Evolutionary conservation across 768 basidiomycete genomes (phyloP).

Genomic region (Steccherinum ochraceum): DNA sequence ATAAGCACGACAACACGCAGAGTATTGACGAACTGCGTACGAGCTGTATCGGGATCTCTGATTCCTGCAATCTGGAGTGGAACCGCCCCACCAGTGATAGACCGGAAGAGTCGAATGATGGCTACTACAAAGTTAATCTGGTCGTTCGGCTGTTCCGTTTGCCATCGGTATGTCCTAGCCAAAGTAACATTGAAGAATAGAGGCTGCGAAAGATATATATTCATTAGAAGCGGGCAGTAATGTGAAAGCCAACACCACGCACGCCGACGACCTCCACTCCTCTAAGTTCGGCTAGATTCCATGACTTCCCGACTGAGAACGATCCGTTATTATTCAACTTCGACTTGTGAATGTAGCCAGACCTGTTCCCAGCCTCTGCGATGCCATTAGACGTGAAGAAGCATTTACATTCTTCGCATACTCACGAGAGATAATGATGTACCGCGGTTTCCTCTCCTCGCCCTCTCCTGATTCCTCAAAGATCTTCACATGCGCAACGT

Average conservation of each 20-base stretch:
- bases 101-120: slow-evolving; percentile 53
- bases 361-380: slow-evolving; percentile 53
- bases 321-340: slow-evolving; percentile 92
- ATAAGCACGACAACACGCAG: not conserved
- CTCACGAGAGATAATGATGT: slow-evolving; percentile 87
- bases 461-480: slow-evolving; percentile 80
- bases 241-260: slow-evolving; percentile 24
- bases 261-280: slow-evolving; percentile 73
- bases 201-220: slow-evolving; percentile 34
- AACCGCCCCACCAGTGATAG: slow-evolving; percentile 28
- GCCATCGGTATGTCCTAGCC: slow-evolving; percentile 87
- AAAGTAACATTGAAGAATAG: slow-evolving; percentile 74
- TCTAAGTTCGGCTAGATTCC: slow-evolving; percentile 80
- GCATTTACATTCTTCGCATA: slow-evolving; percentile 19
- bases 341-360: slow-evolving; percentile 87
- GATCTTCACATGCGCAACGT: slow-evolving; percentile 87
- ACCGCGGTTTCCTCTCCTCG: slow-evolving; percentile 76
- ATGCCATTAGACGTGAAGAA: not conserved
- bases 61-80: slow-evolving; percentile 57
- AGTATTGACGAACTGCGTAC: slow-evolving; percentile 22
- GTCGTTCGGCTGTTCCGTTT: slow-evolving; percentile 69
- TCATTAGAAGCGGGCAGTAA: not conserved
- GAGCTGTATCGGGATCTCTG: slow-evolving; percentile 30
- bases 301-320: slow-evolving; percentile 97
- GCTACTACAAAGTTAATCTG: slow-evolving; percentile 68